Percentiles rank a stretch among this genome's conserved stretches.
These are phyloP conservation scores for Plenodomus lindquistii DNA, from an alignment of 2,329 filamentous ascomycete genomes.

Conservation along the genomic window DNA sequence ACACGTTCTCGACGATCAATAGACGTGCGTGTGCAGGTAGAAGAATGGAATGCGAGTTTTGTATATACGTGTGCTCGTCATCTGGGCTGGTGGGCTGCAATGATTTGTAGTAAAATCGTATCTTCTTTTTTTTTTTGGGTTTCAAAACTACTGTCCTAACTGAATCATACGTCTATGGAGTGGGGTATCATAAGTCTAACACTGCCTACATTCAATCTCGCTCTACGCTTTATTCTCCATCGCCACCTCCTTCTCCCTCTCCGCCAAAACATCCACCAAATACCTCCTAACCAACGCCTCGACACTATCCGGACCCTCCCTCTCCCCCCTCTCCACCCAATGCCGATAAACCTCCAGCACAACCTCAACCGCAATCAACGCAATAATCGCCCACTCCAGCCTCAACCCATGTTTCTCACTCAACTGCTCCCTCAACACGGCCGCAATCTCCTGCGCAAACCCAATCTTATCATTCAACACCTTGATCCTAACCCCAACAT, in stretches of 20 bases:
- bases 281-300: constrained; percentile 46
- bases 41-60: constrained; percentile 16
- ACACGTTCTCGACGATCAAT: constrained; percentile 66
- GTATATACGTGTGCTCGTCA: constrained; percentile 32
- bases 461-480: constrained; percentile 96
- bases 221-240: not conserved
- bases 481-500: constrained; percentile 88
- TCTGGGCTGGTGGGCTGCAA: constrained; percentile 12
- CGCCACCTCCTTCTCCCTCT: constrained; percentile 3
- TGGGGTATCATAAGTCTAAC: constrained; percentile 25
- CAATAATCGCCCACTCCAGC: constrained; percentile 94
- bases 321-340: constrained; percentile 62
- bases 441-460: constrained; percentile 94
- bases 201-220: not conserved
- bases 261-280: constrained; percentile 26
- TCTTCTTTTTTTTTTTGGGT: constrained; percentile 21
- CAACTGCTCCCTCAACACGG: constrained; percentile 81
- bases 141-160: too few relatives aligned
- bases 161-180: constrained; percentile 10
- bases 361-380: constrained; percentile 90
- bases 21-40: constrained; percentile 11
- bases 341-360: constrained; percentile 79
- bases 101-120: constrained; percentile 22
- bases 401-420: constrained; percentile 88
- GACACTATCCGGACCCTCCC: constrained; percentile 48